phyloP scores from a whole-genome alignment of 805 yeast species.

The Ogataea nonfermentans region DNA sequence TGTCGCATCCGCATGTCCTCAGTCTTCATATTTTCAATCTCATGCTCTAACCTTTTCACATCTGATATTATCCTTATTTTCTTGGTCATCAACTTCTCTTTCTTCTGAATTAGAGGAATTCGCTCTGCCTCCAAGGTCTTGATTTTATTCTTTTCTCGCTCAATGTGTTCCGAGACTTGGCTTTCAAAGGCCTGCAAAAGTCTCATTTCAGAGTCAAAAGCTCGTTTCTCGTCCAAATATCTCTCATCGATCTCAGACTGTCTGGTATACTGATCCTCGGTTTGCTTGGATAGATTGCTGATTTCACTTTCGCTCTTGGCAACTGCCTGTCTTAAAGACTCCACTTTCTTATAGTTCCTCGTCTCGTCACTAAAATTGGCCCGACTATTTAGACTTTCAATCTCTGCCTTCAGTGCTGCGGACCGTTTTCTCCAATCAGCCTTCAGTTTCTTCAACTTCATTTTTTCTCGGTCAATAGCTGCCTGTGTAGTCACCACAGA shows the following conservation, averaged over 20 bases:
- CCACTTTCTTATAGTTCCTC: slow-evolving; percentile 51
- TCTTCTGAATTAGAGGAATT: slow-evolving; percentile 31
- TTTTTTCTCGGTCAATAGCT: slow-evolving; percentile 54
- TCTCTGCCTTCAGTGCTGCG: slow-evolving; percentile 51
- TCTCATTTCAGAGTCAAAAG: slow-evolving; percentile 37
- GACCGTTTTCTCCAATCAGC: slow-evolving; percentile 58
- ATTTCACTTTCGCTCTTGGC: slow-evolving; percentile 39
- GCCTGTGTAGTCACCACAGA: slow-evolving; percentile 64
- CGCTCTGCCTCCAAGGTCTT: slow-evolving; percentile 31
- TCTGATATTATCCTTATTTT: slow-evolving; percentile 30
- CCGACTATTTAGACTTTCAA: slow-evolving; percentile 49
- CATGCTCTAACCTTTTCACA: slow-evolving; percentile 22
- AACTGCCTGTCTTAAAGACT: slow-evolving; percentile 47
- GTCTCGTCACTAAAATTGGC: slow-evolving; percentile 53
- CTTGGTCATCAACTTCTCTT: slow-evolving; percentile 34
- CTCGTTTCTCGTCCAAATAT: slow-evolving; percentile 37
- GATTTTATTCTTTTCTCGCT: slow-evolving; percentile 23
- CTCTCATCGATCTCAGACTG: slow-evolving; percentile 40
- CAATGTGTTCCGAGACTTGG: slow-evolving; percentile 28
- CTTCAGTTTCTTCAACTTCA: slow-evolving; percentile 54
- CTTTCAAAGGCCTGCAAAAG: slow-evolving; percentile 32
- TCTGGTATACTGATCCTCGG: slow-evolving; percentile 35
- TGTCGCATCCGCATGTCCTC: slow-evolving; percentile 23
- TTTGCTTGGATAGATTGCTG: slow-evolving; percentile 35
- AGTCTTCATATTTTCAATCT: slow-evolving; percentile 27